These are phyloP conservation scores for Thelonectria blattea DNA, from an alignment of 2,329 filamentous ascomycete species.

Conservation along the genomic window DNA sequence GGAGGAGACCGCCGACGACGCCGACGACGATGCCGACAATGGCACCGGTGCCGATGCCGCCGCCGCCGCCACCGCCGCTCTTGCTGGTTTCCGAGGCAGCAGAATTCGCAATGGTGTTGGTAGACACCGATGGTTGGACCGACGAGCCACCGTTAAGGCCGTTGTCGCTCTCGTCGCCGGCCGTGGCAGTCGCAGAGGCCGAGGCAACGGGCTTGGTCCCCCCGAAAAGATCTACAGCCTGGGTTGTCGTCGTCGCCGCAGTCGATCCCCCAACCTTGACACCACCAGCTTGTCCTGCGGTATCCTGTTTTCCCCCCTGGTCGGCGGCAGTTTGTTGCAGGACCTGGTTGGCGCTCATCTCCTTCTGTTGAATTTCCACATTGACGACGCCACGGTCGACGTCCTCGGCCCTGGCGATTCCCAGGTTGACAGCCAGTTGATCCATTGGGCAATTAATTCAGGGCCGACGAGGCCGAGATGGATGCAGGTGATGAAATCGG, in stretches of 20 bases:
- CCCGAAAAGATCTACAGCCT: no score
- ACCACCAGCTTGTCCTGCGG: not conserved
- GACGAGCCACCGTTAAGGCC: not conserved
- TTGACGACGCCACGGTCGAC: not conserved
- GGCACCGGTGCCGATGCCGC: constrained; percentile 49
- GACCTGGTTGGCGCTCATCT: not conserved
- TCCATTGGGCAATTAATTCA: not conserved
- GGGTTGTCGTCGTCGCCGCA: no score
- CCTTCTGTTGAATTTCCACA: constrained; percentile 7
- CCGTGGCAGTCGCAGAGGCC: constrained; percentile 1
- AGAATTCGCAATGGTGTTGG: not conserved
- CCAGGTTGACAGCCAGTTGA: not conserved
- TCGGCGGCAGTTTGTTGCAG: constrained; percentile 11
- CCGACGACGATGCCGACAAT: constrained; percentile 56
- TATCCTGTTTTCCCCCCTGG: constrained; percentile 2
- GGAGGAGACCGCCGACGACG: constrained; percentile 45
- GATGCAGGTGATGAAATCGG: not conserved
- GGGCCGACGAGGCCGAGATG: not conserved
- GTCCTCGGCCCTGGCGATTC: not conserved
- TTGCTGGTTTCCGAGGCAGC: not conserved
- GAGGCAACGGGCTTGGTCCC: not conserved
- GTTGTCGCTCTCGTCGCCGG: not conserved
- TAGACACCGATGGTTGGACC: not conserved
- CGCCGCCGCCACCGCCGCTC: constrained; percentile 21
- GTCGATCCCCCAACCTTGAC: no score